Percentiles rank a stretch among this genome's conserved stretches.
These are phyloP conservation scores for Lodderomyces elongisporus DNA, from an alignment of 1,139 yeast genomes.

Conservation along the genomic window DNA sequence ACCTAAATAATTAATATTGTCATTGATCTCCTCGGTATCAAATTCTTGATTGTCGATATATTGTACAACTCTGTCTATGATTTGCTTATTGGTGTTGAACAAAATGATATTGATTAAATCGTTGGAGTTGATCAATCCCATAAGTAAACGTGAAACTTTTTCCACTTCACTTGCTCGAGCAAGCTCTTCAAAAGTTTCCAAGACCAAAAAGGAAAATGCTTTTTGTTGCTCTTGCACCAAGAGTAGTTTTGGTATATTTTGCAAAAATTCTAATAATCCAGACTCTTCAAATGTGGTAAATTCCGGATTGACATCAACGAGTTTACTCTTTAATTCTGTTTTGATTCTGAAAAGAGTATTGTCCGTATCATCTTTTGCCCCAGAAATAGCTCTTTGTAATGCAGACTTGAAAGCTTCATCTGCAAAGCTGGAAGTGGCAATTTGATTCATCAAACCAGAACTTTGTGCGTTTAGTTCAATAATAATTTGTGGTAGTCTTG, in stretches of 20 bases:
- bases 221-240: background rate
- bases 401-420: too few species aligned
- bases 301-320: conserved; percentile 48
- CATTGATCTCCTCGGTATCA: conserved; percentile 40
- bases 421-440: too few species aligned
- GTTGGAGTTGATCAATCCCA: conserved; percentile 39
- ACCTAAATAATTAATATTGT: too few species aligned
- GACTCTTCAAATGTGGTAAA: conserved; percentile 52
- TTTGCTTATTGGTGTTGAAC: conserved; percentile 21
- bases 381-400: too few species aligned
- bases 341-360: too few species aligned
- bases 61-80: conserved; percentile 24
- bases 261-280: conserved; percentile 39
- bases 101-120: conserved; percentile 40
- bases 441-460: too few species aligned
- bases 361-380: too few species aligned
- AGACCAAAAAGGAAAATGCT: conserved; percentile 16
- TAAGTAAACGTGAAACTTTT: conserved; percentile 45
- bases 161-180: conserved; percentile 35
- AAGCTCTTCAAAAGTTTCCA: conserved; percentile 33
- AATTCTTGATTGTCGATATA: conserved; percentile 33
- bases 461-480: too few species aligned
- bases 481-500: conserved; percentile 25
- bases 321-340: too few species aligned
- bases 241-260: conserved; percentile 12